phyloP scores from a whole-genome alignment of 805 yeast genomes.

The Metschnikowia corniflorae region DNA sequence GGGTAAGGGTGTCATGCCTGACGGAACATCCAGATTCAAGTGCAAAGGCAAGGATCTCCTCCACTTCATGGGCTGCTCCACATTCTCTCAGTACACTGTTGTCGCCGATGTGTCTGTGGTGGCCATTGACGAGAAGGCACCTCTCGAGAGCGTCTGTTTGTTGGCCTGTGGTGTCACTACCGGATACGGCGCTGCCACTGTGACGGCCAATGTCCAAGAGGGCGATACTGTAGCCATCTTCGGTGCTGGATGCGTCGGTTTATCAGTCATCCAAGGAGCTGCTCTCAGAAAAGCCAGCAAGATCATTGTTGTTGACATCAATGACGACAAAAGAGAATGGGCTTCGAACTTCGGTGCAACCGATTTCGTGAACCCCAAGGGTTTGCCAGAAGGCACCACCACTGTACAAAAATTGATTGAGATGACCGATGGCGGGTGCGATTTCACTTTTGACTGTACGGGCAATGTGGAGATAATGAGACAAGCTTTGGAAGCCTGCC shows the following conservation, averaged over 20 bases:
- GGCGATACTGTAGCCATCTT: constrained; percentile 96
- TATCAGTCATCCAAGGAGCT: constrained; percentile 96
- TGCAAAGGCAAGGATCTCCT: constrained; percentile 78
- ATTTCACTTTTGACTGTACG: constrained; percentile 95
- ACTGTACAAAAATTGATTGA: constrained; percentile 81
- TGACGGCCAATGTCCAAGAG: constrained; percentile 83
- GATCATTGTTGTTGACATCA: constrained; percentile 84
- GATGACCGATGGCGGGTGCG: constrained; percentile 96
- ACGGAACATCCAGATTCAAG: constrained; percentile 89
- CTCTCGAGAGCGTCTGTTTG: constrained; percentile 81
- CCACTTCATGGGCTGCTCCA: constrained; percentile 98
- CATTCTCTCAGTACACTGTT: constrained; percentile 95
- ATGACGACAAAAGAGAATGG: constrained; percentile 81
- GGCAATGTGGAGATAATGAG: constrained; percentile 96
- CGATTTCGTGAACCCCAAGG: constrained; percentile 83
- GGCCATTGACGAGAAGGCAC: constrained; percentile 81
- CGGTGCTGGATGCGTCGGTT: constrained; percentile 97
- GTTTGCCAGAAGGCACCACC: constrained; percentile 66
- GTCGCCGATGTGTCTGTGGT: constrained; percentile 97
- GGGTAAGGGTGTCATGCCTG: constrained; percentile 98
- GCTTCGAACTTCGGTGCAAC: constrained; percentile 91
- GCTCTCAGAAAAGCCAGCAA: constrained; percentile 72
- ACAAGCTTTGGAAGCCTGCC: constrained; percentile 93
- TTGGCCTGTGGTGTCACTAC: constrained; percentile 99
- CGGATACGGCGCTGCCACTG: constrained; percentile 96